Evolutionary conservation across 116 monocot species (phyloP), one percentile per base, ranked within the genome.

Genomic region (Dioscorea cayenensis): DNA sequence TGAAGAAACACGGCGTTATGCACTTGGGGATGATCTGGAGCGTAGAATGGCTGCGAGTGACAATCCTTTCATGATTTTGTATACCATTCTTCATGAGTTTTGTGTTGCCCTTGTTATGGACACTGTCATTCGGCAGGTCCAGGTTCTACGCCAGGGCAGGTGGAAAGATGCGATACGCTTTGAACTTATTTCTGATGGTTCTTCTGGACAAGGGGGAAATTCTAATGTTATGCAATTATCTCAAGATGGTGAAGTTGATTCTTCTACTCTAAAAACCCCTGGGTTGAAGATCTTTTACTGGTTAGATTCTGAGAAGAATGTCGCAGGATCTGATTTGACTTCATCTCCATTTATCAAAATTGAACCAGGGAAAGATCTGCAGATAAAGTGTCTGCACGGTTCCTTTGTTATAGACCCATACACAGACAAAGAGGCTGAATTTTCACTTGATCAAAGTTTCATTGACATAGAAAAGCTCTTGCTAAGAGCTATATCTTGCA

Each of bases 111-210:
- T 97, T 86, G 84, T 90, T 67, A 97, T 97, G 93, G 96, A 97
- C 66, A 92, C 96, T 63, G 86, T 97, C 61, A 69, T 97, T 23
- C 88, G 88, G 79, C 93, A 97, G 75, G 86, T 85, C 71, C 86
- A 93, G n/a, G 59, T 88, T 19, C 81, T 97, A 37, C 85, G 96
- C 65, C 84, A 83, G 68, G 90, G 90, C 60, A 86, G 96, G 78
- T 97, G 96, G 96, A 90, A 81, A 72, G 96, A 97, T 83, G 90
- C 90, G 50, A 90, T 97, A 80, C 86, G 83, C 22, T 92, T 92
- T 90, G 93, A 90, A 36, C 86, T 90, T 27, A 84, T 92, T 71
- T 78, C 84, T 73, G 93, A 95, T 77, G 83, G 81, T 49, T 71
- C 61, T 79, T 35, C 77, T 69, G 78, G 80, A 73, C 86, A 80